These are phyloP conservation scores for Aspergillus sp. DNA, from an alignment of 2,329 filamentous ascomycete genomes.

Conservation along the genomic window DNA sequence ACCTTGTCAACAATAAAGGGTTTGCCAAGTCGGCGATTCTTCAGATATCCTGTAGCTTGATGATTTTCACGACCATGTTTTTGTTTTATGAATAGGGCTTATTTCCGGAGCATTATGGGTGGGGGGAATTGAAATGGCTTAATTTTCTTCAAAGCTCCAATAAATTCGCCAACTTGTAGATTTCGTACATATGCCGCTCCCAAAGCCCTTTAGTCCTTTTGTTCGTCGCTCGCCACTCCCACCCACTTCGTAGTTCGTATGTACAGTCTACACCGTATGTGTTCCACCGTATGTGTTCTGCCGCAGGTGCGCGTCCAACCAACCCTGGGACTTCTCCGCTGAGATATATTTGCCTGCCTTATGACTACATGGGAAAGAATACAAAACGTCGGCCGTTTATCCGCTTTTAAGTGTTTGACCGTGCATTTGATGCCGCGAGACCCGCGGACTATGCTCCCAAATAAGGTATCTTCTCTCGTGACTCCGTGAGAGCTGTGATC, in stretches of 20 bases:
- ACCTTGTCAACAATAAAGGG: slow-evolving; percentile 25
- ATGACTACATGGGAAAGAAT: neutral
- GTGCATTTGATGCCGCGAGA: neutral
- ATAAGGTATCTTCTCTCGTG: slow-evolving; percentile 4
- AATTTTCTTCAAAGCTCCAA: slow-evolving; percentile 23
- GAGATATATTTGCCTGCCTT: neutral
- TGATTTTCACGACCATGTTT: slow-evolving; percentile 15
- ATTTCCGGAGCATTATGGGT: slow-evolving; percentile 27
- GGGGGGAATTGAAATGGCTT: slow-evolving; percentile 15
- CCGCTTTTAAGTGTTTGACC: neutral
- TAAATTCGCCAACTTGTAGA: slow-evolving; percentile 2
- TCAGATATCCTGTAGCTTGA: slow-evolving; percentile 27
- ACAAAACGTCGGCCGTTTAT: too few species aligned
- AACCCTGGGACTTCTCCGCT: neutral
- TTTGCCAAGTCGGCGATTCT: slow-evolving; percentile 24
- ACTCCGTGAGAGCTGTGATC: neutral
- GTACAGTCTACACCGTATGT: too few species aligned
- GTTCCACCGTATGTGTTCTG: too few species aligned
- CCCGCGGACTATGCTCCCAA: slow-evolving; percentile 4
- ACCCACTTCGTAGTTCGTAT: too few species aligned
- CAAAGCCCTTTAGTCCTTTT: too few species aligned
- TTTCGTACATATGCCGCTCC: neutral
- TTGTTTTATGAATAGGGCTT: slow-evolving; percentile 22
- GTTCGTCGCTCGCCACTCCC: too few species aligned
- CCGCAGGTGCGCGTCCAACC: too few species aligned